A percentile compares a stretch with the other conserved stretches of the same genome.
Evolutionary conservation across 306 rosid genomes (phyloP).

Genomic region (Mucuna pruriens): DNA sequence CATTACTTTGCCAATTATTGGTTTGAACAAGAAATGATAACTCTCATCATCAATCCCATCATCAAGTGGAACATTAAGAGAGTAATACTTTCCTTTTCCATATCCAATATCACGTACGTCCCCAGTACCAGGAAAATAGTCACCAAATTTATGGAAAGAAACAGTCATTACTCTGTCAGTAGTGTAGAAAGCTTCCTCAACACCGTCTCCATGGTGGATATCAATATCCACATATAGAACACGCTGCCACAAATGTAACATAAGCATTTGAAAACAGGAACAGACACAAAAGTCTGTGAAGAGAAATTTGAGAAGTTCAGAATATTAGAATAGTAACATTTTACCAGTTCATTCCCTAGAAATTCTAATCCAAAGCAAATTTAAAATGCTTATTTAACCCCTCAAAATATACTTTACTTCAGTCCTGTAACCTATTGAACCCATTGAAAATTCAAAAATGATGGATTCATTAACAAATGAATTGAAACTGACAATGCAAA

Average conservation of each 20-base stretch:
- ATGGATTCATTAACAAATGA: conserved; percentile 12
- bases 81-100: conserved; percentile 82
- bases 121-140: conserved; percentile 89
- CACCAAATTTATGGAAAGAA: conserved; percentile 91
- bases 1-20: conserved; percentile 84
- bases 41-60: conserved; percentile 96
- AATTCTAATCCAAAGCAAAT: not conserved
- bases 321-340: not conserved
- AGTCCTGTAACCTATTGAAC: not conserved
- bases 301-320: conserved; percentile 12
- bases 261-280: conserved; percentile 15
- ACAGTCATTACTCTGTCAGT: conserved; percentile 94
- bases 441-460: not conserved
- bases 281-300: conserved; percentile 22
- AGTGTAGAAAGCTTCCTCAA: conserved; percentile 91
- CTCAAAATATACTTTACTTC: conserved; percentile 1
- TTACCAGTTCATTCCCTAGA: not conserved
- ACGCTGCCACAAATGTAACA: conserved; percentile 61
- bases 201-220: conserved; percentile 93
- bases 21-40: conserved; percentile 88
- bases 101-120: conserved; percentile 81
- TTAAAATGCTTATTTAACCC: not conserved
- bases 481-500: not conserved
- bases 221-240: conserved; percentile 90
- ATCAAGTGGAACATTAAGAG: conserved; percentile 89